Conservation (phyloP, 345 rosid genomes). For the Eucalyptus coolabah region DNA sequence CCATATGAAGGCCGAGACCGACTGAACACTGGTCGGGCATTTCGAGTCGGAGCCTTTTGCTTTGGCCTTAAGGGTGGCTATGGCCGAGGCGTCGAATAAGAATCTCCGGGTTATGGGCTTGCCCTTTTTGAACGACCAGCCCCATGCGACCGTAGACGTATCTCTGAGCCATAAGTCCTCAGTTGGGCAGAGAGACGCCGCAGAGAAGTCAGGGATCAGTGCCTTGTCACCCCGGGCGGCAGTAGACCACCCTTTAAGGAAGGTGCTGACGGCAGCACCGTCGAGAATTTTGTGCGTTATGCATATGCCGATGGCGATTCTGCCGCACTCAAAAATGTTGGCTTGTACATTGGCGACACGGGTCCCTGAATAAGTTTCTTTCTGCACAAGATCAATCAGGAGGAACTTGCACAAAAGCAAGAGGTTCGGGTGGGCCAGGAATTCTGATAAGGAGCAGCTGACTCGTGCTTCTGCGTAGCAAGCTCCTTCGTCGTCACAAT, state of each 20-base stretch:
- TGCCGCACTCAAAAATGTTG: conserved; percentile 20
- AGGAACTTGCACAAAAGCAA: conserved; percentile 1
- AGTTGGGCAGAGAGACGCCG: conserved; percentile 18
- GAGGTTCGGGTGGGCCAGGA: conserved; percentile 7
- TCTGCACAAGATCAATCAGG: background rate
- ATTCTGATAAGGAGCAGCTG: background rate
- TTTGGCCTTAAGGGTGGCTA: conserved; percentile 2
- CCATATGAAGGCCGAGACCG: conserved; percentile 27
- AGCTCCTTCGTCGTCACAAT: conserved; percentile 12
- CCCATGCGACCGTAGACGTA: conserved; percentile 4
- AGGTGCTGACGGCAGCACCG: conserved; percentile 8
- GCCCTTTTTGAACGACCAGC: conserved; percentile 15
- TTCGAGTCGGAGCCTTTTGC: background rate
- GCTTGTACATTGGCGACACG: background rate
- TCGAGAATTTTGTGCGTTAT: conserved; percentile 24
- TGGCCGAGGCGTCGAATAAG: conserved; percentile 11
- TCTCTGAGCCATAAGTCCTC: conserved; percentile 18
- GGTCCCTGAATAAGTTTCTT: conserved; percentile 4
- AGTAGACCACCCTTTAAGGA: conserved; percentile 20
- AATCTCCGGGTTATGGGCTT: conserved; percentile 17
- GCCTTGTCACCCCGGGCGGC: background rate
- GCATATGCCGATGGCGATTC: conserved; percentile 21
- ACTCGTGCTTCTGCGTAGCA: conserved; percentile 5
- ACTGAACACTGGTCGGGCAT: conserved; percentile 14
- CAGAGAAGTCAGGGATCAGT: conserved; percentile 4